phyloP scores from a whole-genome alignment of 805 yeast species.

The Citeromyces matritensis region DNA sequence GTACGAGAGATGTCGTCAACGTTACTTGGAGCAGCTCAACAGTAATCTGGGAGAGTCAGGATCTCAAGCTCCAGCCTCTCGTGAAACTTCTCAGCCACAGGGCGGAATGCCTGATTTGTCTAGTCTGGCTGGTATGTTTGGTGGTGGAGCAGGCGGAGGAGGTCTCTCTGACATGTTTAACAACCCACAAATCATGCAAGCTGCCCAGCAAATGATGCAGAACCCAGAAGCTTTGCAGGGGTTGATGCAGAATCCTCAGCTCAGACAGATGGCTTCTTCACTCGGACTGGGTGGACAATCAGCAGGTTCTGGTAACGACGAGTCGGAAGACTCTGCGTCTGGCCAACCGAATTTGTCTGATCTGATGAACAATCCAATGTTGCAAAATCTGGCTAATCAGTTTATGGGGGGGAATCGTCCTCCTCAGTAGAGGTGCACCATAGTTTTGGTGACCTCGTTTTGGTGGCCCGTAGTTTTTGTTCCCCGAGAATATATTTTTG shows the following conservation, averaged over 20 bases:
- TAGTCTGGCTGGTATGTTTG: conserved; percentile 36
- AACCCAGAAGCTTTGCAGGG: conserved; percentile 66
- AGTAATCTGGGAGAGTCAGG: conserved; percentile 6
- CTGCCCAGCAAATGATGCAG: conserved; percentile 79
- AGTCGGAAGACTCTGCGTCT: conserved; percentile 8
- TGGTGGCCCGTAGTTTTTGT: background rate
- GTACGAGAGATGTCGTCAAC: conserved; percentile 82
- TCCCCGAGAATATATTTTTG: background rate
- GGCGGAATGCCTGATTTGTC: conserved; percentile 68
- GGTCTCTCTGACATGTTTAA: conserved; percentile 55
- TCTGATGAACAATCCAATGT: conserved; percentile 69
- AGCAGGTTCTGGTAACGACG: conserved; percentile 7
- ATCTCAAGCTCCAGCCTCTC: conserved; percentile 10
- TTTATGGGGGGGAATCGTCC: conserved; percentile 40
- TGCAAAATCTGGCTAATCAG: conserved; percentile 55
- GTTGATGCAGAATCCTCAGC: conserved; percentile 66
- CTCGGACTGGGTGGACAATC: conserved; percentile 53
- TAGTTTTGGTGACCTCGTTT: conserved; percentile 1
- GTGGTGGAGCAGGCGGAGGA: conserved; percentile 59
- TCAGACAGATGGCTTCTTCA: conserved; percentile 72
- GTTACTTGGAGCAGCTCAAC: conserved; percentile 62
- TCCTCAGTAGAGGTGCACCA: conserved; percentile 2
- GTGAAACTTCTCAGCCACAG: conserved; percentile 16
- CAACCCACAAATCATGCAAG: conserved; percentile 86
- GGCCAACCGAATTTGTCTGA: conserved; percentile 45